Evolutionary conservation across 345 rosid genomes (phyloP), one percentile per base, ranked within the genome.

Genomic region (Salix viminalis): DNA sequence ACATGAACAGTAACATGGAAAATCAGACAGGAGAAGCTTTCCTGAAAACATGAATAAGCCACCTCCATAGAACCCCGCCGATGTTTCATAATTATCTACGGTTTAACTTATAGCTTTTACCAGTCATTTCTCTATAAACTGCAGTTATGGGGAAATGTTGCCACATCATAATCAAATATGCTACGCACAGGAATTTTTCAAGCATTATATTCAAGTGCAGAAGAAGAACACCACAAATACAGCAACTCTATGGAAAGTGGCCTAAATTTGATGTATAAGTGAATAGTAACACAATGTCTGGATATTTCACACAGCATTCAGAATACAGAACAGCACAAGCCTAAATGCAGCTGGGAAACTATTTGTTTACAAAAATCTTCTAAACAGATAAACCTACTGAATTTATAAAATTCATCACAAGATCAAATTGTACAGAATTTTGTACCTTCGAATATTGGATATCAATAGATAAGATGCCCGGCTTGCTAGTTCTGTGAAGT

Each of bases 401-500:
- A 4, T 6, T 24, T 4, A 37, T 74, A 37, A n/a, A 42, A 79
- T 30, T 18, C 5, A 71, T 26, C 15, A 34, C 5, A 5, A 50
- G 26, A 42, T 28, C 36, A 42, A 16, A 24, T 36, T 42, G 13
- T 28, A 56, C 1, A 58, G 19, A 69, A 80, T n/a, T 39, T 67
- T 48, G 48, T 73, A 94, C 99, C 98, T 93, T 92, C 46, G 93
- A 82, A 83, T 82, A 77, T 39, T 86, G 80, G 76, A 96, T 89
- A 81, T 96, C 95, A 76, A 93, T 82, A 3, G 97, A 92, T 61
- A 85, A 60, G 76, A 96, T 87, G 79, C 98, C 97, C 0, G 97
- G 97, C 79, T 87, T 96, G 87, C 75, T 92, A 56, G 97, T 88
- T 83, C 92, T 90, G 83, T 92, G 98, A 80, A 96, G 95, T 7